phyloP scores from a whole-genome alignment of 2,329 filamentous ascomycete species.

The Catunica adiposa region DNA sequence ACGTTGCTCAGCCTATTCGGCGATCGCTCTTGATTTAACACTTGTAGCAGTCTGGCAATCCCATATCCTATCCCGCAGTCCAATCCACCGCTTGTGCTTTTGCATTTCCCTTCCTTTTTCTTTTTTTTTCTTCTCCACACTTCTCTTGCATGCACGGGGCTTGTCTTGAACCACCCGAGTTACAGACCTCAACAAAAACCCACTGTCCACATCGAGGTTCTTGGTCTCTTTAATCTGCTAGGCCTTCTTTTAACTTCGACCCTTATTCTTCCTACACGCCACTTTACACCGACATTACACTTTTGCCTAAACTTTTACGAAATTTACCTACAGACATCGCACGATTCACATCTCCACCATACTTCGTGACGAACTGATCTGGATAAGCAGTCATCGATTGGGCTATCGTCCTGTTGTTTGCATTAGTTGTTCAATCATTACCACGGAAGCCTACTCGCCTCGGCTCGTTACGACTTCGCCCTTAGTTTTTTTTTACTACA shows the following conservation, averaged over 20 bases:
- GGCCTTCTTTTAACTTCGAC: not conserved
- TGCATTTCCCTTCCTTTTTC: not conserved
- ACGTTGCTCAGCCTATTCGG: not conserved
- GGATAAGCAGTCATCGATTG: too few relatives aligned
- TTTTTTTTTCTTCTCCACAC: constrained; percentile 7
- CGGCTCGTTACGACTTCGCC: not conserved
- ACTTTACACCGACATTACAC: too few relatives aligned
- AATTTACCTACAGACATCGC: too few relatives aligned
- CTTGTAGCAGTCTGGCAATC: not conserved
- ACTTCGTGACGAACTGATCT: too few relatives aligned
- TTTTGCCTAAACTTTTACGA: too few relatives aligned
- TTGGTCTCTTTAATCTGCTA: not conserved
- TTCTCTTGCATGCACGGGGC: not conserved
- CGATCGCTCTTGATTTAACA: not conserved
- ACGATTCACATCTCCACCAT: too few relatives aligned
- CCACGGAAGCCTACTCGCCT: not conserved
- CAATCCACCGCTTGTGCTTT: not conserved
- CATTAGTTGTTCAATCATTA: not conserved
- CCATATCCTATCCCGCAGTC: not conserved
- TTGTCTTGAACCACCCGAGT: constrained; percentile 1
- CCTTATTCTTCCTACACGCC: not conserved
- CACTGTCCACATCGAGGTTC: not conserved
- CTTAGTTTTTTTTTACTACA: not conserved
- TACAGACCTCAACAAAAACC: not conserved
- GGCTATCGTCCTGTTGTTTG: too few relatives aligned